Percentiles rank a stretch among this genome's conserved stretches.
Evolutionary conservation across 169 alveolate species (phyloP).

Genomic region (Plasmodium gaboni): DNA sequence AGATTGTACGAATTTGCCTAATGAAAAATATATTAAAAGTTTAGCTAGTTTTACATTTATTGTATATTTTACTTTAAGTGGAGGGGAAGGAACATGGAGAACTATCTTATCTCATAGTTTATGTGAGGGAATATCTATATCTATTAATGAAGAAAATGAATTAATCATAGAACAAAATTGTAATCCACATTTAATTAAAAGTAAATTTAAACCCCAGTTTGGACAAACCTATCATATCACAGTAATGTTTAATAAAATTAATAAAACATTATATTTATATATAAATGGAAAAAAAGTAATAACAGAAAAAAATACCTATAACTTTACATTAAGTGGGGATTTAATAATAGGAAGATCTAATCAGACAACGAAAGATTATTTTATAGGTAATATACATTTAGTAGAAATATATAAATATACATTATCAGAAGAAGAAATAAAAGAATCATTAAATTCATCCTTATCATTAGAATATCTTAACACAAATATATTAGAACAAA

Average conservation of each 20-base stretch:
- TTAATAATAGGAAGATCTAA: conserved; percentile 80
- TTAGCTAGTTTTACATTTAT: conserved; percentile 81
- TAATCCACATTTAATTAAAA: conserved; percentile 82
- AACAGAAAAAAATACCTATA: conserved; percentile 17
- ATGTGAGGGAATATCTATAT: conserved; percentile 88
- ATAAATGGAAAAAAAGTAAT: conserved; percentile 46
- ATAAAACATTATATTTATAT: conserved; percentile 71
- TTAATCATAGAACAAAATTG: conserved; percentile 88
- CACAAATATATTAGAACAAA: background rate
- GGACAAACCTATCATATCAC: conserved; percentile 79
- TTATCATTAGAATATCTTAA: conserved; percentile 36
- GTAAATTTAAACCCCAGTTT: conserved; percentile 81
- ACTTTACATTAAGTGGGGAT: conserved; percentile 74
- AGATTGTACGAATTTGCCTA: conserved; percentile 80
- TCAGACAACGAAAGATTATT: conserved; percentile 78
- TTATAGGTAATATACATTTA: conserved; percentile 79
- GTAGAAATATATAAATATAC: conserved; percentile 78
- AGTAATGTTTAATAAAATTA: conserved; percentile 40
- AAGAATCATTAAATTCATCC: conserved; percentile 25
- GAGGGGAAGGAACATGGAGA: conserved; percentile 76
- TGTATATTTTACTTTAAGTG: conserved; percentile 79
- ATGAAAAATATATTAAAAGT: conserved; percentile 80
- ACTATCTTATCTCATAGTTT: conserved; percentile 79
- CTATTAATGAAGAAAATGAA: conserved; percentile 86
- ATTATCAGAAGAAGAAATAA: conserved; percentile 82